Conservation (phyloP, 2,329 filamentous ascomycete genomes). For the Arthrinium puccinioides region DNA sequence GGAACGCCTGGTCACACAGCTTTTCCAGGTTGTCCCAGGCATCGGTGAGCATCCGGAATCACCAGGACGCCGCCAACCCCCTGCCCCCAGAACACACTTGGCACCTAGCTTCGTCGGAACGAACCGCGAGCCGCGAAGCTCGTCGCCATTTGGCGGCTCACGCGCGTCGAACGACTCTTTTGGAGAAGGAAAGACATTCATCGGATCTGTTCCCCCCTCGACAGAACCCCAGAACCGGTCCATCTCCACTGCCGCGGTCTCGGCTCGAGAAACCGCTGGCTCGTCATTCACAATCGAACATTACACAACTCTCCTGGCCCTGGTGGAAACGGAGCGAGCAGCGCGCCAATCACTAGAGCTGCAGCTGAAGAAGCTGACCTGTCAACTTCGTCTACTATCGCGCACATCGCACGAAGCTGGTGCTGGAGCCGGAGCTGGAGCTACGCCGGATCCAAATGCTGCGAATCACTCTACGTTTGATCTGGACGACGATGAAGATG, state of each 20-base stretch:
- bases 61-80: conserved; percentile 17
- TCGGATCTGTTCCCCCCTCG: conserved; percentile 29
- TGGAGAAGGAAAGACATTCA: conserved; percentile 37
- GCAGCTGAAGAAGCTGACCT: conserved; percentile 46
- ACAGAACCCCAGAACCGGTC: conserved; percentile 25
- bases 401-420: conserved; percentile 26
- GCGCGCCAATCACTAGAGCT: conserved; percentile 48
- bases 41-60: conserved; percentile 25
- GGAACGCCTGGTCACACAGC: conserved; percentile 43
- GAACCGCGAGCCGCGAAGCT: conserved; percentile 12
- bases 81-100: conserved; percentile 17
- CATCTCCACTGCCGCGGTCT: conserved; percentile 38
- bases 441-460: no score
- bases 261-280: conserved; percentile 30
- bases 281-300: conserved; percentile 34
- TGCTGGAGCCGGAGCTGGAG: conserved; percentile 25
- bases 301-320: conserved; percentile 40
- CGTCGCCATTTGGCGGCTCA: conserved; percentile 26
- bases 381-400: conserved; percentile 40
- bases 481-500: conserved; percentile 32
- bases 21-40: conserved; percentile 38
- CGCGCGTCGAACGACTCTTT: conserved; percentile 37
- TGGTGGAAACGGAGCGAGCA: conserved; percentile 50
- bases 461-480: conserved; percentile 32
- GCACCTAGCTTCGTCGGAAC: neutral